Conservation (phyloP, 768 basidiomycete species). For the Hypholoma sublateritium region DNA sequence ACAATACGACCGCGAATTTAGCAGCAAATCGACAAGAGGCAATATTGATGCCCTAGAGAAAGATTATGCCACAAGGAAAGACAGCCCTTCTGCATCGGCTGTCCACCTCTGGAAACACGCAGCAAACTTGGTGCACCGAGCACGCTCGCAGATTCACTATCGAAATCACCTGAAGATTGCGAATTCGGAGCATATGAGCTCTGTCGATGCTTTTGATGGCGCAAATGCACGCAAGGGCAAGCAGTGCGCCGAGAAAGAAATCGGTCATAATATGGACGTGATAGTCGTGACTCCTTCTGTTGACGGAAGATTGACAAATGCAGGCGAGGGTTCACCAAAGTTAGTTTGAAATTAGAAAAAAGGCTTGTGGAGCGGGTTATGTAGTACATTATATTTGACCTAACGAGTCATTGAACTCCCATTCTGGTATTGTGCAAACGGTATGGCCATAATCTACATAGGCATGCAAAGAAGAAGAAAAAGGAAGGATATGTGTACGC, state of each 20-base stretch:
- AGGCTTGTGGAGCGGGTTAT: not conserved
- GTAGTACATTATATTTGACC: not conserved
- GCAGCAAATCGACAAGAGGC: constrained; percentile 36
- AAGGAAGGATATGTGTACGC: too few species aligned
- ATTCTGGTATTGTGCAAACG: too few species aligned
- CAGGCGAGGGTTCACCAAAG: constrained; percentile 23
- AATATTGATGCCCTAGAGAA: constrained; percentile 12
- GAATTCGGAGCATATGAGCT: constrained; percentile 73
- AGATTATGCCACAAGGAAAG: constrained; percentile 3
- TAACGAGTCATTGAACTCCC: too few species aligned
- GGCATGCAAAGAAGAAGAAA: too few species aligned
- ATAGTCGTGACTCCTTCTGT: constrained; percentile 58
- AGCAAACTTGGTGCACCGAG: constrained; percentile 38
- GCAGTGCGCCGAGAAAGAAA: constrained; percentile 16
- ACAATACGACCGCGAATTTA: constrained; percentile 34
- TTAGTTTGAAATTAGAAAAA: not conserved
- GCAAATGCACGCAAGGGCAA: constrained; percentile 38
- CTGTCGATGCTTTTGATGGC: constrained; percentile 75
- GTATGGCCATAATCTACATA: too few species aligned
- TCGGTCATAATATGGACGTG: constrained; percentile 43
- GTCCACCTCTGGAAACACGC: constrained; percentile 50
- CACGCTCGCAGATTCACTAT: constrained; percentile 54
- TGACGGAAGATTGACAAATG: constrained; percentile 68
- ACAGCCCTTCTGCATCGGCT: constrained; percentile 14
- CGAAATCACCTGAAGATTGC: constrained; percentile 58